Percentiles rank a stretch among this genome's conserved stretches.
These are phyloP conservation scores for Cercospora sojina DNA, from an alignment of 2,329 filamentous ascomycete species.

Conservation along the genomic window DNA sequence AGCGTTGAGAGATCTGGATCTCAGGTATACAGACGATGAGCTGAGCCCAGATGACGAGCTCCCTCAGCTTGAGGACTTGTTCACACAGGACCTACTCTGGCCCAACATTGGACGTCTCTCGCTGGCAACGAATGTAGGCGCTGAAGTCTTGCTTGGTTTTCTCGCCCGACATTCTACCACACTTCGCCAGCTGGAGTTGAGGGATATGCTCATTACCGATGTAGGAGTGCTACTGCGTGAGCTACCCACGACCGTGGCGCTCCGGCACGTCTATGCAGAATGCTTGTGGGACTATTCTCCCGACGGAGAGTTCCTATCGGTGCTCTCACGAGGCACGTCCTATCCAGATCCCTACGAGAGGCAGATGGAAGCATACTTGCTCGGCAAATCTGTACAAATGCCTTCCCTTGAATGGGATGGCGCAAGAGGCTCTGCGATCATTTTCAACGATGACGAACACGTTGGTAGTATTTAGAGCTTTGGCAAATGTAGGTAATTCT, in stretches of 20 bases:
- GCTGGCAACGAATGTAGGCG: constrained; percentile 22
- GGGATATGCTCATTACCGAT: not conserved
- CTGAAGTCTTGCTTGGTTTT: constrained; percentile 25
- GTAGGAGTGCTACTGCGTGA: not conserved
- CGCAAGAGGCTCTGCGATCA: constrained; percentile 7
- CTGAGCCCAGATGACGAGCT: constrained; percentile 21
- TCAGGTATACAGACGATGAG: constrained; percentile 24
- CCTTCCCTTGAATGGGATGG: constrained; percentile 16
- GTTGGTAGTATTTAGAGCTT: not conserved
- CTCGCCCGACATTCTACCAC: constrained; percentile 18
- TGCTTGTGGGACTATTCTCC: constrained; percentile 25
- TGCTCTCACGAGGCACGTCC: constrained; percentile 22
- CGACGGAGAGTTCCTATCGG: constrained; percentile 15
- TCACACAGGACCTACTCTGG: constrained; percentile 21
- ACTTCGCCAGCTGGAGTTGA: not conserved
- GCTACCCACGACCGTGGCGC: constrained; percentile 8
- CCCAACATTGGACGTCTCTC: constrained; percentile 19
- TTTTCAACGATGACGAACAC: not conserved
- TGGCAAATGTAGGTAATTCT: not conserved
- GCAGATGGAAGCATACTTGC: constrained; percentile 22
- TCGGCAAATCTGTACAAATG: constrained; percentile 11
- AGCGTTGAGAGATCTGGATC: constrained; percentile 17
- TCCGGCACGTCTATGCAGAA: constrained; percentile 29
- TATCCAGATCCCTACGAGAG: constrained; percentile 18
- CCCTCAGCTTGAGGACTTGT: constrained; percentile 15